These are phyloP conservation scores for Trametes sp. DNA, from an alignment of 1,284 basidiomycete species.

Conservation along the genomic window DNA sequence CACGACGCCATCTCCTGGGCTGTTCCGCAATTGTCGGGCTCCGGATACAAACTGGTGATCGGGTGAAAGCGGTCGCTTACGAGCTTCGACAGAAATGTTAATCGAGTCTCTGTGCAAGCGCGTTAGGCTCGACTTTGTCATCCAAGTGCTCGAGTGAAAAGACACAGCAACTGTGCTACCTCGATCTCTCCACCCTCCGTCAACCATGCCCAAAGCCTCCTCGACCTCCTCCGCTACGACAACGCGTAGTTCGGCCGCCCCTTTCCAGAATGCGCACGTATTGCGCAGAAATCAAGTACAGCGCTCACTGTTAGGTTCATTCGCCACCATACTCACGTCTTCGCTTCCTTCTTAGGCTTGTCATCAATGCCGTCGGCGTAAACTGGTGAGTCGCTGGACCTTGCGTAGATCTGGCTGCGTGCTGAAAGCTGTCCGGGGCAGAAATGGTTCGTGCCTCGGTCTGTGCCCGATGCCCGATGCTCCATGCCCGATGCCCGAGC, in stretches of 20 bases:
- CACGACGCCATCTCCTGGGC: neutral
- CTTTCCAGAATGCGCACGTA: slow-evolving; percentile 32
- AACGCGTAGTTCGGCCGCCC: slow-evolving; percentile 4
- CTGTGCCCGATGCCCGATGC: slow-evolving; percentile 13
- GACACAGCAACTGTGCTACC: neutral
- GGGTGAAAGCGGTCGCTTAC: slow-evolving; percentile 6
- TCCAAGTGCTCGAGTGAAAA: neutral
- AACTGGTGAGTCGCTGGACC: slow-evolving; percentile 60
- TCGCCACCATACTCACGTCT: neutral
- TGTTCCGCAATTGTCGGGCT: neutral
- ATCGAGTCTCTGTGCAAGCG: neutral
- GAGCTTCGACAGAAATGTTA: neutral
- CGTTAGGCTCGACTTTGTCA: slow-evolving; percentile 21
- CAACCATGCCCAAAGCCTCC: slow-evolving; percentile 31
- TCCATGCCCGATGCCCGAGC: slow-evolving; percentile 38
- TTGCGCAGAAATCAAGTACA: slow-evolving; percentile 36
- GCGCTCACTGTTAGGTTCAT: neutral
- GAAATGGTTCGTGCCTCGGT: slow-evolving; percentile 42
- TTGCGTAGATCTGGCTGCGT: neutral
- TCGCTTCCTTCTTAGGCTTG: slow-evolving; percentile 37
- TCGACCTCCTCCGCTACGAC: slow-evolving; percentile 14
- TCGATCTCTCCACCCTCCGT: slow-evolving; percentile 10
- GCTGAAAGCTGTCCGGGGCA: slow-evolving; percentile 23
- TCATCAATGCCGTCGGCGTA: slow-evolving; percentile 71
- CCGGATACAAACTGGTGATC: neutral